Base-by-base conservation (phyloP, 2,329 filamentous ascomycete species). In the Fusarium torulosum region DNA sequence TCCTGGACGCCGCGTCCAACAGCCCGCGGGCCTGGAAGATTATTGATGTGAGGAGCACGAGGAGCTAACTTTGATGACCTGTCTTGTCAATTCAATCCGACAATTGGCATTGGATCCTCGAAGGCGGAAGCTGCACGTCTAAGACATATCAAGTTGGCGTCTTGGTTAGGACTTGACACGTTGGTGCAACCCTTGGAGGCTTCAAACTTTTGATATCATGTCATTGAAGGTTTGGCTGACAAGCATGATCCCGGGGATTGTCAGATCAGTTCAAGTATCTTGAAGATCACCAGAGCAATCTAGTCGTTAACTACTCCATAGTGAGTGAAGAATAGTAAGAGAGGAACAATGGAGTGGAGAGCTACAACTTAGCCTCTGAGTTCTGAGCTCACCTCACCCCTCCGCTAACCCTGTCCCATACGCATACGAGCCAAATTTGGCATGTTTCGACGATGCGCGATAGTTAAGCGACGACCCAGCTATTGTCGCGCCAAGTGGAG, bases 401-500 rank as follows among this genome's bases (percentile, higher is more conserved):
- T 7, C 4, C 3, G 14, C 31, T n/a, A 19, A 37, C n/a, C 35
- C 35, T 37, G 35, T 37, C 35, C 17, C 35, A 11, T n/a, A 6
- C 31, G 2, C 31, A 35, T 17, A 17, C 35, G 35, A 62, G 35
- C 62, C 67, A 63, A 55, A 50, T 63, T 55, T 67, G 59, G 49
- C 45, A 47, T 62, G 52, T 63, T 63, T 52, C 42, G 59, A 52
- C 42, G 29, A 25, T 42, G 38, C 58, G 53, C 53, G 45, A 69
- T 60, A 55, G 49, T 62, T 38, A 55, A 63, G 55, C 53, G 49
- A 69, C 58, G 55, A 46, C 60, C 41, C 53, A 63, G 53, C 66
- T 55, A 61, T 64, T 38, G 44, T 43, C 45, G 50, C 55, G 59
- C 71, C 52, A 73, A 73, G 71, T 73, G 71, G 71, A 71, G 67